phyloP scores from a whole-genome alignment of 495 filamentous ascomycete genomes.

The Neurospora hispaniola region DNA sequence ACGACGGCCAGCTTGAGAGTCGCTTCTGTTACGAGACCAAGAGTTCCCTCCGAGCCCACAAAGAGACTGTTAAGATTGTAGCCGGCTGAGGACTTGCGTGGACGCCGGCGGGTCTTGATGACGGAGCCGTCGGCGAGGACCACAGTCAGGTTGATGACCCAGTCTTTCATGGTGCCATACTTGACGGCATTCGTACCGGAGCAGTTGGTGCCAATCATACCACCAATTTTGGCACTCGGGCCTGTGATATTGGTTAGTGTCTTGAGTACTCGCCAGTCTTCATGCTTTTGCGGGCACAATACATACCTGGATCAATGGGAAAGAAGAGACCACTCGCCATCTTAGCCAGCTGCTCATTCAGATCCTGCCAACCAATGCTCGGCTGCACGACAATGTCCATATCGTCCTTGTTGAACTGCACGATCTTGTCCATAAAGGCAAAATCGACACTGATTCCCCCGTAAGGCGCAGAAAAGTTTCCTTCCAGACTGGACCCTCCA shows the following conservation, averaged over 20 bases:
- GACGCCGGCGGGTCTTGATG: constrained; percentile 64
- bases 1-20: constrained; percentile 67
- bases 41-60: constrained; percentile 68
- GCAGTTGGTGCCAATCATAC: constrained; percentile 75
- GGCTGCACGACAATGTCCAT: constrained; percentile 92
- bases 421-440: constrained; percentile 69
- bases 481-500: constrained; percentile 79
- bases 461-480: constrained; percentile 75
- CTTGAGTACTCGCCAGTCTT: not conserved
- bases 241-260: constrained; percentile 23
- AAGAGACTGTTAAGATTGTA: constrained; percentile 72
- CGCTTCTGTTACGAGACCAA: constrained; percentile 66
- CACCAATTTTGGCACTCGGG: constrained; percentile 54
- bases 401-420: constrained; percentile 71
- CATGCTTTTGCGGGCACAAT: not conserved
- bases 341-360: constrained; percentile 65
- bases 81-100: constrained; percentile 68
- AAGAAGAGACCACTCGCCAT: constrained; percentile 74
- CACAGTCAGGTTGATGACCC: constrained; percentile 73
- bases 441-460: constrained; percentile 88
- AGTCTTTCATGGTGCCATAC: constrained; percentile 82
- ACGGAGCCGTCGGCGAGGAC: constrained; percentile 70
- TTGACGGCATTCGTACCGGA: constrained; percentile 71
- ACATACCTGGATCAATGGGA: constrained; percentile 67
- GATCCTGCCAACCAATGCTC: constrained; percentile 78